Evolutionary conservation across 371 early-diverging fungal species (phyloP), one percentile per base, ranked within the genome.

Genomic region (Mortierella sp.): DNA sequence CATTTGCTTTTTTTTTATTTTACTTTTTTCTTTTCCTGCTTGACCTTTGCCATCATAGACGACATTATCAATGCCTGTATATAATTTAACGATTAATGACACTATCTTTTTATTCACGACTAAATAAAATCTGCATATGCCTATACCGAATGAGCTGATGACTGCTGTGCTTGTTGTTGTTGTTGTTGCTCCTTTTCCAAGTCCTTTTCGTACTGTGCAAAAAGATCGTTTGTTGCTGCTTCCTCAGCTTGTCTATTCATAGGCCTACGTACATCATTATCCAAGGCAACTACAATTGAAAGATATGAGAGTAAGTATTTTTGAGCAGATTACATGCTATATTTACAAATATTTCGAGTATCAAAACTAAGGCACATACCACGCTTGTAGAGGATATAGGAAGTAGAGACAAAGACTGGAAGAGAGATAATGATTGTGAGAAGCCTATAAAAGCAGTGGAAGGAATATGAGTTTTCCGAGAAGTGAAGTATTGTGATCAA

Each of bases 351-450:
- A n/a, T 5, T n/a, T 3, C 47, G 17, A 4, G n/a, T n/a, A 47
- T 47, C 17, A 47, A 47, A n/a, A 3, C 17, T n/a, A 17, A 47
- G 7, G 17, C 47, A 75, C 71, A 1, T 68, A 76, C 76, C 19
- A 22, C 79, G 74, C 47, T 79, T 79, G 51, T 79, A 79, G 42
- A 79, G 79, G 54, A 79, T 64, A 40, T 79, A 79, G 17, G 79
- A 70, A 0, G 74, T 70, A 10, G 79, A 73, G 31, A 79, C 74
- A 59, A 79, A 79, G 35, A 79, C 56, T 7, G 79, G 79, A 5
- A 79, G 60, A 9, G 79, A 34, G 43, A 79, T 63, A 34, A 79
- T 79, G 28, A 79, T 73, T 3, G 74, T 79, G 32, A 79, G 23
- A 23, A 79, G 67, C 51, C 79, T 79, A 60, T 15, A 7, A 19